These are phyloP conservation scores for Penicillium coprophilum DNA, from an alignment of 495 filamentous ascomycete species.

Conservation along the genomic window DNA sequence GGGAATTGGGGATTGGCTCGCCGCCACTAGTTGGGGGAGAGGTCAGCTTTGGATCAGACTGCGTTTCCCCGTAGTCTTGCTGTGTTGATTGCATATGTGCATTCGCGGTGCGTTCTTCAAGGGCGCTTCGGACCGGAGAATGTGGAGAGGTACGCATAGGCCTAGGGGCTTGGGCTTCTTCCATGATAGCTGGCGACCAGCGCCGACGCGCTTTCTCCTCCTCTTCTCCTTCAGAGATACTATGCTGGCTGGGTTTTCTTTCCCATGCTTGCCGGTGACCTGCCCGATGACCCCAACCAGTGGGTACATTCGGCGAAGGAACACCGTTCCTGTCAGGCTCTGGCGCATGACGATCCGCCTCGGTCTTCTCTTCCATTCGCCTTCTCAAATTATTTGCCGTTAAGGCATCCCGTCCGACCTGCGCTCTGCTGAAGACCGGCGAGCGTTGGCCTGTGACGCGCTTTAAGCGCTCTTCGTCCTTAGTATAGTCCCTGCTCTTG, in stretches of 20 bases:
- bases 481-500: constrained; percentile 37
- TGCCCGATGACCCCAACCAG: constrained; percentile 58
- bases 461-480: constrained; percentile 47
- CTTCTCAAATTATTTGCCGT: constrained; percentile 50
- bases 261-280: constrained; percentile 55
- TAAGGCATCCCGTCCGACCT: constrained; percentile 36
- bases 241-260: constrained; percentile 34
- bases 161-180: constrained; percentile 18
- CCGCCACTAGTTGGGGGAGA: constrained; percentile 32
- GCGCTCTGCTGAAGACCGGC: constrained; percentile 49
- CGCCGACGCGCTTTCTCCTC: constrained; percentile 17
- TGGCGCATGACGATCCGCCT: constrained; percentile 3
- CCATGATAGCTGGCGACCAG: constrained; percentile 8
- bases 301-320: constrained; percentile 55
- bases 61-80: constrained; percentile 24
- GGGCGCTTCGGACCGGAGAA: constrained; percentile 18
- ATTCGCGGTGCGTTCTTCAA: constrained; percentile 27
- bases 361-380: constrained; percentile 37
- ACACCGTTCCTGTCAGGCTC: constrained; percentile 34
- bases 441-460: constrained; percentile 44
- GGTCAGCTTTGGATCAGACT: constrained; percentile 25
- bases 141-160: constrained; percentile 23
- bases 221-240: constrained; percentile 27
- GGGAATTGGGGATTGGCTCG: constrained; percentile 50
- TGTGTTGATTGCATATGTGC: constrained; percentile 3